Evolutionary conservation across 805 yeast genomes (phyloP).

Genomic region (Blastobotrys terrestris): DNA sequence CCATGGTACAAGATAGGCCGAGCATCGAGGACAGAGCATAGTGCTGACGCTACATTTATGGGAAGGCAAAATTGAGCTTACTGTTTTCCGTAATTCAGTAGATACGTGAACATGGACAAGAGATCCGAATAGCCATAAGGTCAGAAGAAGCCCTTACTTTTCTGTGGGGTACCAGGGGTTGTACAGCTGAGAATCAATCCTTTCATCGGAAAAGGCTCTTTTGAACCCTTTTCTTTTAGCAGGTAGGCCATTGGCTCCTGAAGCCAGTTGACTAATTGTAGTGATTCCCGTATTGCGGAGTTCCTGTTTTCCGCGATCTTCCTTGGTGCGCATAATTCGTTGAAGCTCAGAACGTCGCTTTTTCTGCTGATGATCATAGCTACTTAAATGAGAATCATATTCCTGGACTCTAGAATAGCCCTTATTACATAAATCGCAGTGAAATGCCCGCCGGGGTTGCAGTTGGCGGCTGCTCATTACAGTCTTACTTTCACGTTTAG

Average conservation of each 20-base stretch:
- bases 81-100: no score
- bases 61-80: not conserved
- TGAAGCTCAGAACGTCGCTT: constrained; percentile 1
- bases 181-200: not conserved
- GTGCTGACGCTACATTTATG: not conserved
- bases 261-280: not conserved
- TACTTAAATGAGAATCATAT: constrained; percentile 5
- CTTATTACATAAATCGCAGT: not conserved
- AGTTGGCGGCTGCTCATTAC: not conserved
- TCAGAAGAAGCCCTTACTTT: not conserved
- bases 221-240: constrained; percentile 3
- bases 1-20: constrained; percentile 54
- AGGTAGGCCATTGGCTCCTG: not conserved
- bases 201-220: constrained; percentile 1
- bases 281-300: not conserved
- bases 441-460: not conserved
- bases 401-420: constrained; percentile 3
- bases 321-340: not conserved
- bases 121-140: not conserved
- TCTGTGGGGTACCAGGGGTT: constrained; percentile 1
- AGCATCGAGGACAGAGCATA: not conserved
- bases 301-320: not conserved
- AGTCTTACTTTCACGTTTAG: not conserved
- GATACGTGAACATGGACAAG: no score
- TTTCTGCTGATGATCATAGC: constrained; percentile 7